phyloP scores from a whole-genome alignment of 2,329 filamentous ascomycete species.

The Xylaria sp. region DNA sequence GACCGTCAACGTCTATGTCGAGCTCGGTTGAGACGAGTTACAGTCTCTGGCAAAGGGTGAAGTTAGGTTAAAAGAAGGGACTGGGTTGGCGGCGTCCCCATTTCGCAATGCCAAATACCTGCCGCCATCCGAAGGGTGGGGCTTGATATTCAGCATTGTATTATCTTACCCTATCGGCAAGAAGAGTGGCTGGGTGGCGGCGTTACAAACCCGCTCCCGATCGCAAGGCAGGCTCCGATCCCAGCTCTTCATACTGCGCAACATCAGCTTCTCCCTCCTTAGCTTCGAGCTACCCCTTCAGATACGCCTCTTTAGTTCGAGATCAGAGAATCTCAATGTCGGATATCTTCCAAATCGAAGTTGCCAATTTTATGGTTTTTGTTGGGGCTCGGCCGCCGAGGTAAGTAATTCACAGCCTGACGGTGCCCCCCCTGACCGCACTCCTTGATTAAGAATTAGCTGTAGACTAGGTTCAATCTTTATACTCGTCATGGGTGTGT shows the following conservation, averaged over 20 bases:
- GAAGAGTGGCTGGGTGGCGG: background rate
- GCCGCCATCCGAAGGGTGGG: background rate
- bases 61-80: background rate
- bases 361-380: constrained; percentile 19
- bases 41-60: background rate
- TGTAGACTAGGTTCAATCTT: constrained; percentile 15
- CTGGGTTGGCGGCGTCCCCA: background rate
- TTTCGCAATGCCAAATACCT: background rate
- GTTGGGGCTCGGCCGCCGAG: constrained; percentile 18
- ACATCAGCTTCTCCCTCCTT: too few relatives aligned
- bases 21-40: background rate
- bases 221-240: too few relatives aligned
- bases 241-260: too few relatives aligned
- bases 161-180: background rate
- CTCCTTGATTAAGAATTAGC: background rate
- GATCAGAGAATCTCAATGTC: background rate
- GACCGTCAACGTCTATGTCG: background rate
- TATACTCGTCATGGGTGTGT: constrained; percentile 16
- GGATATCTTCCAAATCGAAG: constrained; percentile 6
- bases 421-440: too few relatives aligned
- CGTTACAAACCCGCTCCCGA: background rate
- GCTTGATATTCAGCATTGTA: background rate
- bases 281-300: background rate
- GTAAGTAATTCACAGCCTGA: background rate
- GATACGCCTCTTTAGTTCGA: background rate